phyloP scores from a whole-genome alignment of 2,329 filamentous ascomycete genomes.

The Elsinoe arachidis region DNA sequence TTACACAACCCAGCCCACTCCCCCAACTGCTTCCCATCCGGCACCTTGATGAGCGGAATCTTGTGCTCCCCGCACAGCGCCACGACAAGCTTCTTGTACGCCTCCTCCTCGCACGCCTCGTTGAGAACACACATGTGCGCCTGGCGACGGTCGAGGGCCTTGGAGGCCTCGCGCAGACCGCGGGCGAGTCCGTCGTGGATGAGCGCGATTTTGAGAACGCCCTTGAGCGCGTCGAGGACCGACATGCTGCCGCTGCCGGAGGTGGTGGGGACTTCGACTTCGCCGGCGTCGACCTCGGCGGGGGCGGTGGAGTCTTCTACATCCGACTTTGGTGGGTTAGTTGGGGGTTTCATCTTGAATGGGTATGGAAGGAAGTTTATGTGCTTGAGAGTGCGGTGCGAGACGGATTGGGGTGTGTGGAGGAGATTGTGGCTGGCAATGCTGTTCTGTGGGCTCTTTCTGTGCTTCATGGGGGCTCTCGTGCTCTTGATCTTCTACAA shows the following conservation, averaged over 20 bases:
- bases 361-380: not conserved
- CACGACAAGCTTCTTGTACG: conserved; percentile 99
- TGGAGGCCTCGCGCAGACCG: conserved; percentile 95
- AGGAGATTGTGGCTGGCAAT: not conserved
- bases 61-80: conserved; percentile 99
- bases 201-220: conserved; percentile 94
- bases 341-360: not conserved
- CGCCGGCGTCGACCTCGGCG: conserved; percentile 56
- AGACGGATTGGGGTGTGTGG: not conserved
- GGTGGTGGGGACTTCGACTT: conserved; percentile 95
- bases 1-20: conserved; percentile 99
- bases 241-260: conserved; percentile 77
- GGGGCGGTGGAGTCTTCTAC: conserved; percentile 98
- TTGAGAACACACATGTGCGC: conserved; percentile 99
- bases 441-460: not conserved
- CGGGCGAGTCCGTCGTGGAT: conserved; percentile 99
- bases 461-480: not conserved
- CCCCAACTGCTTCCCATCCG: conserved; percentile 98
- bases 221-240: conserved; percentile 96
- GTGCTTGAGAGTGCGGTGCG: not conserved
- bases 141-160: conserved; percentile 96
- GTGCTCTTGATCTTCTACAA: not conserved
- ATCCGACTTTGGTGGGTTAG: conserved; percentile 65
- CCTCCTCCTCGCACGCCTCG: conserved; percentile 99
- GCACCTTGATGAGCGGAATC: conserved; percentile 99